Conservation (phyloP, 148 eudicot genomes). For the Camellia granthamiana region DNA sequence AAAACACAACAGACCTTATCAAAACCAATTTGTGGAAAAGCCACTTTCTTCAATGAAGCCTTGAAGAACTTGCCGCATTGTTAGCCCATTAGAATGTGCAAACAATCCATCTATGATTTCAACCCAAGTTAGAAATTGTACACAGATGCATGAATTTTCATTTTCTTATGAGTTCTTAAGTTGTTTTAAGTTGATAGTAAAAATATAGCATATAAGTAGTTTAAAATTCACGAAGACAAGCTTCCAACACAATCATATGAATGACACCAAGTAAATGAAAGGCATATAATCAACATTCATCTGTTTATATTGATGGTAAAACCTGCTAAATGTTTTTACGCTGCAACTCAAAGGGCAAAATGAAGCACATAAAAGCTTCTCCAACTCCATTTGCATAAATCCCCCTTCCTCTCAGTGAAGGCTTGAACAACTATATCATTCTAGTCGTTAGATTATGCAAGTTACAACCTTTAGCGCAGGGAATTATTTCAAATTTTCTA, state of each 20-base stretch:
- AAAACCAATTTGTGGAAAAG: slow-evolving; percentile 35
- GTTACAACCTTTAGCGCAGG: neutral
- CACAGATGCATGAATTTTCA: slow-evolving; percentile 18
- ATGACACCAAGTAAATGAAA: neutral
- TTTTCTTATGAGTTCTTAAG: slow-evolving; percentile 5
- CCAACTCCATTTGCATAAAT: neutral
- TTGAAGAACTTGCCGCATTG: slow-evolving; percentile 46
- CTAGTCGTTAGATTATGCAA: neutral
- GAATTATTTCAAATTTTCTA: neutral
- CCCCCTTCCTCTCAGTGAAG: neutral
- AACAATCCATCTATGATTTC: slow-evolving; percentile 51
- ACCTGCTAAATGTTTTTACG: neutral
- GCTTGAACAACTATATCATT: neutral
- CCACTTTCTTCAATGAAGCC: slow-evolving; percentile 42
- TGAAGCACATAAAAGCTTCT: neutral
- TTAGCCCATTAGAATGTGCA: slow-evolving; percentile 50
- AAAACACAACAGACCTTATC: slow-evolving; percentile 38
- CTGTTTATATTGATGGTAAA: neutral
- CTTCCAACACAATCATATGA: neutral
- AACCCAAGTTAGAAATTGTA: slow-evolving; percentile 40
- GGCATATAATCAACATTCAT: neutral
- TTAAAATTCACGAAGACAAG: neutral
- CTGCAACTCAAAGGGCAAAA: neutral
- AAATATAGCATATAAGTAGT: neutral
- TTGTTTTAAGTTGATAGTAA: neutral